Evolutionary conservation across 352 stramenopile species (phyloP).

Genomic region (Globisporangium cylindrosporum): DNA sequence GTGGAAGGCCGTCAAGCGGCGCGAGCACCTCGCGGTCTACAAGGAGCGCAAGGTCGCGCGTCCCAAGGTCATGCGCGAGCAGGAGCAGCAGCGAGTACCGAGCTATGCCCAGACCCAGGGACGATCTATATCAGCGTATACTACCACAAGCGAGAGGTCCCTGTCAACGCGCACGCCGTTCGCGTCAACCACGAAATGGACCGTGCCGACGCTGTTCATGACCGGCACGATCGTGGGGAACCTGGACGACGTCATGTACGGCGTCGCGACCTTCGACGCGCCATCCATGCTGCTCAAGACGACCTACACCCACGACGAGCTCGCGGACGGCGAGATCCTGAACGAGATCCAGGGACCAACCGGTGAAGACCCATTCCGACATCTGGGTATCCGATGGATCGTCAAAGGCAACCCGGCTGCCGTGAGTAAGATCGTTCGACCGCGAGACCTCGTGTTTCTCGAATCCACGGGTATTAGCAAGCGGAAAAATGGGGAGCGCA

Average conservation of each 20-base stretch:
- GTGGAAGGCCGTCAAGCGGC: conserved; percentile 19
- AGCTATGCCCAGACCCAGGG: not conserved
- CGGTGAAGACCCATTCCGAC: conserved; percentile 22
- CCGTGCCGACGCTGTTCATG: conserved; percentile 49
- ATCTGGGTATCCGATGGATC: conserved; percentile 26
- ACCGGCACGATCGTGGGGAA: conserved; percentile 46
- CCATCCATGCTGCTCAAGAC: conserved; percentile 52
- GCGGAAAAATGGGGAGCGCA: conserved; percentile 22
- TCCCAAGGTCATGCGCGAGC: conserved; percentile 10
- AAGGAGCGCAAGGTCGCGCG: conserved; percentile 17
- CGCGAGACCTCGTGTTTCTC: conserved; percentile 34
- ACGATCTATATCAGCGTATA: not conserved
- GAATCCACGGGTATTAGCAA: conserved; percentile 37
- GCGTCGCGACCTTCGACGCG: conserved; percentile 34
- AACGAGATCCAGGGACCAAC: conserved; percentile 11
- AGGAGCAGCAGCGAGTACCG: not conserved
- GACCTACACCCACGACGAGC: conserved; percentile 41
- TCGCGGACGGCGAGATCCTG: conserved; percentile 9
- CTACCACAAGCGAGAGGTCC: not conserved
- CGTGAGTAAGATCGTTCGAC: conserved; percentile 13
- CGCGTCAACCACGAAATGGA: conserved; percentile 13
- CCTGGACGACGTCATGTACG: conserved; percentile 72
- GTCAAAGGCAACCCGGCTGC: conserved; percentile 14
- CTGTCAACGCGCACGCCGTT: not conserved
- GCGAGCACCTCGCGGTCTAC: conserved; percentile 18